Evolutionary conservation across 768 basidiomycete genomes (phyloP).

Genomic region (Saitozyma sp.): DNA sequence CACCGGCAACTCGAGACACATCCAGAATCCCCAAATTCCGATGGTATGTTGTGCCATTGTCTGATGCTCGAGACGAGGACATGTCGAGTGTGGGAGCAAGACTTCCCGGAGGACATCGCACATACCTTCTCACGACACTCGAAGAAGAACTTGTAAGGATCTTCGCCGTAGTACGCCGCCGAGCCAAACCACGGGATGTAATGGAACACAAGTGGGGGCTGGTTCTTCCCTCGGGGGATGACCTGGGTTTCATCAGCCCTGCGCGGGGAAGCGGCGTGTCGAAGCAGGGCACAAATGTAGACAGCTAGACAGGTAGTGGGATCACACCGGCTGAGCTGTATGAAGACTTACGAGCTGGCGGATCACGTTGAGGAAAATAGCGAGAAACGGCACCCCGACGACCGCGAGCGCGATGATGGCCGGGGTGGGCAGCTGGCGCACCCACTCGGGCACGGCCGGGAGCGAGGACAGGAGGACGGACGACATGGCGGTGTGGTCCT

Average conservation of each 20-base stretch:
- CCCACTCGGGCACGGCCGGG: constrained; percentile 8
- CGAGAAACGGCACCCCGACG: constrained; percentile 68
- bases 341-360: constrained; percentile 68
- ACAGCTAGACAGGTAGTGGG: neutral
- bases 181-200: constrained; percentile 88
- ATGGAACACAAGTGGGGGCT: constrained; percentile 91
- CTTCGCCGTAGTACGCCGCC: constrained; percentile 82
- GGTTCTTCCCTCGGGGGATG: constrained; percentile 65
- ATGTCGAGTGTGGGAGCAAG: constrained; percentile 1
- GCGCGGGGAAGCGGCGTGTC: neutral
- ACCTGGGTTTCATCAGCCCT: constrained; percentile 55
- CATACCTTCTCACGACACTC: constrained; percentile 59
- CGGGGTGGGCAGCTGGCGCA: constrained; percentile 11
- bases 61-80: no score
- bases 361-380: constrained; percentile 70
- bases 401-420: constrained; percentile 48
- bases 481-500: no score
- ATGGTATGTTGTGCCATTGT: no score
- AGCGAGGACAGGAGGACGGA: neutral
- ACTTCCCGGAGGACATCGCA: constrained; percentile 1
- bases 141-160: constrained; percentile 86
- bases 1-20: neutral
- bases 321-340: neutral
- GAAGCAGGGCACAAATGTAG: neutral
- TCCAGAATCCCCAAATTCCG: no score